Evolutionary conservation across 2,329 filamentous ascomycete genomes (phyloP).

Genomic region (Elsinoe fawcettii): DNA sequence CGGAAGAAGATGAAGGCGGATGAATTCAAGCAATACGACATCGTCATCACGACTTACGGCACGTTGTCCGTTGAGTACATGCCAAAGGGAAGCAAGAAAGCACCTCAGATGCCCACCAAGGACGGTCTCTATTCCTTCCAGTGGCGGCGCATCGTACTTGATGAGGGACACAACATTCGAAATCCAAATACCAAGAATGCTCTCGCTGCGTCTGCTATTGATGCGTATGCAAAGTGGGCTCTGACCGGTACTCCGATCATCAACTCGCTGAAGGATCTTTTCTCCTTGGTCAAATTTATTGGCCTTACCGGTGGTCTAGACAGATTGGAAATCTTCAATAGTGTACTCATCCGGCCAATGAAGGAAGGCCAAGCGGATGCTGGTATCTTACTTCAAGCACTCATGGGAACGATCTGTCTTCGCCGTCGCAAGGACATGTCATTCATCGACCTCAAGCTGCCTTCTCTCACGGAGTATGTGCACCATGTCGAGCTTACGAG

Average conservation of each 20-base stretch:
- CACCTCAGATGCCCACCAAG: conserved; percentile 29
- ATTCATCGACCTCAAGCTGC: conserved; percentile 74
- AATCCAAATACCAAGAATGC: conserved; percentile 68
- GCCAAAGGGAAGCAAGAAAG: conserved; percentile 36
- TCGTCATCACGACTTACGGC: conserved; percentile 80
- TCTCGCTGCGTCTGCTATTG: conserved; percentile 57
- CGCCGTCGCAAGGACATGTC: conserved; percentile 81
- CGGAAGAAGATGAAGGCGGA: conserved; percentile 47
- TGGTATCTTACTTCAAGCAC: conserved; percentile 59
- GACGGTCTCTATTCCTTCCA: conserved; percentile 54
- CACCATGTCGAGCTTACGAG: conserved; percentile 65
- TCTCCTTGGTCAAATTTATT: conserved; percentile 71
- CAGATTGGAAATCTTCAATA: conserved; percentile 64
- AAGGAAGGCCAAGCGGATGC: conserved; percentile 45
- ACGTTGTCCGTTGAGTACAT: conserved; percentile 62
- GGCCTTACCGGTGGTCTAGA: conserved; percentile 68
- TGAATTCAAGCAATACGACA: conserved; percentile 59
- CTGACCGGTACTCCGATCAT: conserved; percentile 55
- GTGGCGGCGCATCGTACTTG: conserved; percentile 73
- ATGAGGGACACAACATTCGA: conserved; percentile 76
- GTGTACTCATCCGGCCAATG: conserved; percentile 61
- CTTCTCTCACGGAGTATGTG: conserved; percentile 68
- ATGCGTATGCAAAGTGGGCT: conserved; percentile 68
- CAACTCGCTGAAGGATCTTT: conserved; percentile 64
- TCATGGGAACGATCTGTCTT: conserved; percentile 75